These are phyloP conservation scores for Ceratobasidium sp. DNA, from an alignment of 1,284 basidiomycete species.

Conservation along the genomic window DNA sequence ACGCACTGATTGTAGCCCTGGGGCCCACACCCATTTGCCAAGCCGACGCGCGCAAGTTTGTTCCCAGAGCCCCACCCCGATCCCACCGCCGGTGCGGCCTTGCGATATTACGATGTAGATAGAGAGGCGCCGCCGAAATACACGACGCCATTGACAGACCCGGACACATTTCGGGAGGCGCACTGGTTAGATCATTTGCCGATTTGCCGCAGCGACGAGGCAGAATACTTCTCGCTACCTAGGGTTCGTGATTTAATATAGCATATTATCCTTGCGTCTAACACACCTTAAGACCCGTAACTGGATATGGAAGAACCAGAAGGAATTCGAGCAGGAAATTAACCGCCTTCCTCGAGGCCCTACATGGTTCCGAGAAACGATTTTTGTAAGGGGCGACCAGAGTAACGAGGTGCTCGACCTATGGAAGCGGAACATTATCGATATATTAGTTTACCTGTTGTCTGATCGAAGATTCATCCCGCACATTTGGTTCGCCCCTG, in stretches of 20 bases:
- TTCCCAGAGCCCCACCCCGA: background rate
- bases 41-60: background rate
- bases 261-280: background rate
- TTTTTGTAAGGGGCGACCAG: slow-evolving; percentile 53
- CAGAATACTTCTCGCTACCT: background rate
- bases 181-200: background rate
- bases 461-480: slow-evolving; percentile 23
- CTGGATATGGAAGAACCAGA: slow-evolving; percentile 50
- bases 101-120: background rate
- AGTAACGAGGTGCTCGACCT: slow-evolving; percentile 54
- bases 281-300: background rate
- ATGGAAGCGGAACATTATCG: slow-evolving; percentile 57
- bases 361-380: slow-evolving; percentile 51
- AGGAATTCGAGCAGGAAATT: slow-evolving; percentile 50
- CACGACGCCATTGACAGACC: background rate
- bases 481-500: slow-evolving; percentile 30
- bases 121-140: background rate
- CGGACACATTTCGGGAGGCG: background rate
- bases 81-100: slow-evolving; percentile 7
- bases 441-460: slow-evolving; percentile 55
- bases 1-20: background rate
- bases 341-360: slow-evolving; percentile 52
- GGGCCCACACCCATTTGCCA: background rate
- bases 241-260: background rate
- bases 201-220: background rate